These are phyloP conservation scores for Alnus rubra DNA, from an alignment of 306 rosid species.

Conservation along the genomic window DNA sequence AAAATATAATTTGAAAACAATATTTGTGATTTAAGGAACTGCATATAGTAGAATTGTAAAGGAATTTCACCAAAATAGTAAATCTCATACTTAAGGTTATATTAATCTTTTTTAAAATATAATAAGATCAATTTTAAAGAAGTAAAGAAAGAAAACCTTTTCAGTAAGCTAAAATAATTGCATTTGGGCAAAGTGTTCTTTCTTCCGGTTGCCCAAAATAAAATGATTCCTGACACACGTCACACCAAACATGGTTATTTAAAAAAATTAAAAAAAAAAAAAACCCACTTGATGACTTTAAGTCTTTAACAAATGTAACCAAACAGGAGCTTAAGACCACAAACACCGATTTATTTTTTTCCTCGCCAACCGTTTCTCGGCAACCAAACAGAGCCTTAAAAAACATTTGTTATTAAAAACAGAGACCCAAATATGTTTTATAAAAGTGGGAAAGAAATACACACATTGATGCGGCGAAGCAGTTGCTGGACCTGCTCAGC, in stretches of 20 bases:
- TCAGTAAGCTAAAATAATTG: background rate
- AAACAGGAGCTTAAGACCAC: background rate
- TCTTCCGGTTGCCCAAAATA: background rate
- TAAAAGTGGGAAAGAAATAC: conserved; percentile 3
- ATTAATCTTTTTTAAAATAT: too few species aligned
- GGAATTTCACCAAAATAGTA: too few species aligned
- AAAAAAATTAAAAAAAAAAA: too few species aligned
- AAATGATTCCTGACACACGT: background rate
- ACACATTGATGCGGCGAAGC: conserved; percentile 49
- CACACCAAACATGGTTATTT: background rate
- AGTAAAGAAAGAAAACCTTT: background rate
- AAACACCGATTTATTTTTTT: background rate
- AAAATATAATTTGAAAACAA: too few species aligned
- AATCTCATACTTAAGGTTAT: too few species aligned
- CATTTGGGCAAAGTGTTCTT: background rate
- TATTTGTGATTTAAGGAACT: too few species aligned
- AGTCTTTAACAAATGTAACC: background rate
- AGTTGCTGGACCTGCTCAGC: conserved; percentile 36
- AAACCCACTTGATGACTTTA: background rate
- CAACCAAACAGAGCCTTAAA: conserved; percentile 11
- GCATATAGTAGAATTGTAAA: too few species aligned
- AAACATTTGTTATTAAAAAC: background rate
- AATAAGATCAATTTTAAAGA: background rate
- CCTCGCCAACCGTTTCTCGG: background rate
- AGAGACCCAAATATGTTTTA: background rate